A percentile compares a stretch with the other conserved stretches of the same genome.
Conservation (phyloP, 2,329 filamentous ascomycete genomes). For the Tolypocladium pustulatum region DNA sequence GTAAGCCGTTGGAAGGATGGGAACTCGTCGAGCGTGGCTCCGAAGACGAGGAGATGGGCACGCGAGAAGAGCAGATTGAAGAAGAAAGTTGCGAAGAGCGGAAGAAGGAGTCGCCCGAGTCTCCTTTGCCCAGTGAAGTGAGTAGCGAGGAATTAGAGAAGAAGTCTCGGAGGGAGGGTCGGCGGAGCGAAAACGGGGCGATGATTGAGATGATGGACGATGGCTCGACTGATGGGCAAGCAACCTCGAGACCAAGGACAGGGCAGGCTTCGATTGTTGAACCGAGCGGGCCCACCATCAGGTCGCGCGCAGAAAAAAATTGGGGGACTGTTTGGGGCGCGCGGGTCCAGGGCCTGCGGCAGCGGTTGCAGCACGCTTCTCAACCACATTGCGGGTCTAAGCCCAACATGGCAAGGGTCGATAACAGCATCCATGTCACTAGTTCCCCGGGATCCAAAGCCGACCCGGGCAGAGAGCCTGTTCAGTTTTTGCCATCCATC, state of each 20-base stretch:
- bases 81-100: slow-evolving; percentile 7
- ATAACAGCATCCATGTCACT: background rate
- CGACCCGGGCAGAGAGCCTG: background rate
- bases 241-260: slow-evolving; percentile 9
- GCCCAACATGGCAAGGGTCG: slow-evolving; percentile 4
- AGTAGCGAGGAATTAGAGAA: background rate
- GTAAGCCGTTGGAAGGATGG: background rate
- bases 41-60: slow-evolving; percentile 2
- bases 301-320: slow-evolving; percentile 20
- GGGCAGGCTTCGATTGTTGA: slow-evolving; percentile 22
- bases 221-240: slow-evolving; percentile 1
- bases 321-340: slow-evolving; percentile 18
- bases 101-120: slow-evolving; percentile 9
- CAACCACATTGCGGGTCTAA: slow-evolving; percentile 13
- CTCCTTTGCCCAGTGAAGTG: slow-evolving; percentile 16
- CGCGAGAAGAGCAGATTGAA: background rate
- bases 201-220: background rate
- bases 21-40: slow-evolving; percentile 9
- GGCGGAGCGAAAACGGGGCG: background rate
- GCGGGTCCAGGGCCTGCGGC: background rate
- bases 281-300: slow-evolving; percentile 21
- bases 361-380: slow-evolving; percentile 5
- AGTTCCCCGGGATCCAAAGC: background rate
- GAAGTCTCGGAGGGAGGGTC: slow-evolving; percentile 1
- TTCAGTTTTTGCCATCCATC: background rate